A percentile compares a stretch with the other conserved stretches of the same genome.
Evolutionary conservation across 176 grass and related monocot species (phyloP).

Genomic region (Stipa capillata): DNA sequence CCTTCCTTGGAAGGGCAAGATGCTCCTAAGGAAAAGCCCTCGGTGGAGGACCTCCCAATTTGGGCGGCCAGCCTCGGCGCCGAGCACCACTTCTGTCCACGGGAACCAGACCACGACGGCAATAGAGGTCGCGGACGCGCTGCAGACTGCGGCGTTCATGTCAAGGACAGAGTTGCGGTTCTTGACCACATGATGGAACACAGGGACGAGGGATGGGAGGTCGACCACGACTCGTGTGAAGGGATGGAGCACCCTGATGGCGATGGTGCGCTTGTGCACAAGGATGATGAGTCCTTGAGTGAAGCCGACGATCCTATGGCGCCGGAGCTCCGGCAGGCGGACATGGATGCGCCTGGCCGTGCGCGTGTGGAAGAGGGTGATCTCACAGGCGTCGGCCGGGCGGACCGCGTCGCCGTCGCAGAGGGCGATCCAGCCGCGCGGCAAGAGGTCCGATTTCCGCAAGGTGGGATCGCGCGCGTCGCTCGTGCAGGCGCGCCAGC

Average conservation of each 20-base stretch:
- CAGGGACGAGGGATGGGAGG: neutral
- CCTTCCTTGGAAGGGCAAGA: too few relatives aligned
- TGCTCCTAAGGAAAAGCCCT: too few relatives aligned
- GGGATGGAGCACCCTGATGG: neutral
- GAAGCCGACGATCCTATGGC: neutral
- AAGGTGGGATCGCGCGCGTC: neutral
- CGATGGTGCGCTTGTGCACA: neutral
- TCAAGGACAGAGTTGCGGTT: too few relatives aligned
- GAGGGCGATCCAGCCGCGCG: neutral
- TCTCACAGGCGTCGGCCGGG: neutral
- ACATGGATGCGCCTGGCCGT: neutral
- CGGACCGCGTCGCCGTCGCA: too few relatives aligned
- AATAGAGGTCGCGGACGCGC: neutral
- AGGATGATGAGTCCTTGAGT: neutral
- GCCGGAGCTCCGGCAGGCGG: neutral
- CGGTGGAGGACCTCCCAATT: too few relatives aligned
- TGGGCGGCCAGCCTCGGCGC: too few relatives aligned
- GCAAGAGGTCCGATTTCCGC: neutral
- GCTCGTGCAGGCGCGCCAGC: neutral
- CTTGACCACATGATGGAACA: too few relatives aligned
- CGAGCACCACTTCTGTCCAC: too few relatives aligned
- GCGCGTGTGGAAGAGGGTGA: neutral
- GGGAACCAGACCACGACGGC: neutral
- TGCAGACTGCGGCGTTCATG: neutral
- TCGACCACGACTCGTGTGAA: neutral